Evolutionary conservation across 78 protist genomes (phyloP).

Genomic region (Planoprotostelium fungivorum): DNA sequence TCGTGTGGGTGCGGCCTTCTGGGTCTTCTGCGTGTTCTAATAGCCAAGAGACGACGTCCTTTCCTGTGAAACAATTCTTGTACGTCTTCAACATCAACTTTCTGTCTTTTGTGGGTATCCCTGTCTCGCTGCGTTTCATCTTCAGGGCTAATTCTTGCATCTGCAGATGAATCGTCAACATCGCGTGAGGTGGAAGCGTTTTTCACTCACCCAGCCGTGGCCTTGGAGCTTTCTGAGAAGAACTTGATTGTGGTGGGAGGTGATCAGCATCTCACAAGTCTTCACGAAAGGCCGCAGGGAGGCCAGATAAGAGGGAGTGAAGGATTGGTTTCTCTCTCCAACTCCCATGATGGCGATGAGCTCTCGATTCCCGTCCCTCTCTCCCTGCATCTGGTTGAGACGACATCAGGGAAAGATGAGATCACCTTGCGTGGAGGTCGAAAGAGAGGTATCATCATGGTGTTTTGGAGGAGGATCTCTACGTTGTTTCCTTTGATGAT

Average conservation of each 20-base stretch:
- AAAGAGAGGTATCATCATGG: background rate
- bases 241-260: background rate
- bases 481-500: background rate
- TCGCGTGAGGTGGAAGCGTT: background rate
- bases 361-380: background rate
- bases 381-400: background rate
- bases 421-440: background rate
- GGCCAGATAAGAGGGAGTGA: background rate
- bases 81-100: background rate
- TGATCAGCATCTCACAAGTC: background rate
- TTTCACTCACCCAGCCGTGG: background rate
- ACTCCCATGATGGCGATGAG: background rate
- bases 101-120: background rate
- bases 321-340: background rate
- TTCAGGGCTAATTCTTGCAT: background rate
- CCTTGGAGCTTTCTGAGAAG: background rate
- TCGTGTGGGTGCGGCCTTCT: background rate
- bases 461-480: background rate
- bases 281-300: background rate
- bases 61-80: background rate
- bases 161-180: background rate
- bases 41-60: background rate
- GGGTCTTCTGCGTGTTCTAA: background rate
- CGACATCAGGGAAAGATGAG: background rate
- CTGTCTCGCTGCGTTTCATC: background rate